Conservation (phyloP, 2,329 filamentous ascomycete genomes). For the Davidsoniella neocaledoniae region DNA sequence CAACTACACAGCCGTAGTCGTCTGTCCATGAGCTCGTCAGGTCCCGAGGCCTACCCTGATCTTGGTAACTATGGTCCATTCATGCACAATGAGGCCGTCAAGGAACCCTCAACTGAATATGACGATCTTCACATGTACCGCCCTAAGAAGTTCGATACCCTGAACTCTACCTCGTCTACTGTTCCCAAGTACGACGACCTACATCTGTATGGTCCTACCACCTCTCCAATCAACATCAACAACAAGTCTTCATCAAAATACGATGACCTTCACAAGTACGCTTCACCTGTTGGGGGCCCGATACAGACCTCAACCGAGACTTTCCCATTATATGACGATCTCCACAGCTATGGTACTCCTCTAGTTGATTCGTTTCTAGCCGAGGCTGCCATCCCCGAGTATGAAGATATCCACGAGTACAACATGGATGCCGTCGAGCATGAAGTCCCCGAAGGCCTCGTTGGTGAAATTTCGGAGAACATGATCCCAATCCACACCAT, state of each 20-base stretch:
- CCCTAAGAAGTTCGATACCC: conserved; percentile 19
- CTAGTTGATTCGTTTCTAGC: conserved; percentile 24
- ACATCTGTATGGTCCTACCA: conserved; percentile 19
- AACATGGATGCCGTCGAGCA: conserved; percentile 18
- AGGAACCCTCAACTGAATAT: conserved; percentile 15
- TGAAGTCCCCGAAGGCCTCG: background rate
- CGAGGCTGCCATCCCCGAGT: conserved; percentile 17
- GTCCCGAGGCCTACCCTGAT: conserved; percentile 2
- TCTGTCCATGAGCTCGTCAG: background rate
- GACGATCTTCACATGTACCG: conserved; percentile 23
- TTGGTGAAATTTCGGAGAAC: conserved; percentile 11
- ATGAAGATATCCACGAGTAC: conserved; percentile 26
- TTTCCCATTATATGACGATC: conserved; percentile 24
- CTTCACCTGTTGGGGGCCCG: conserved; percentile 18
- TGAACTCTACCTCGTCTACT: conserved; percentile 14
- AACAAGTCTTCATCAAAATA: conserved; percentile 20
- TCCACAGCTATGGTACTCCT: conserved; percentile 23
- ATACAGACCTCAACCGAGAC: conserved; percentile 18
- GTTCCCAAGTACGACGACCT: conserved; percentile 22
- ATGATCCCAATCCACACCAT: conserved; percentile 24
- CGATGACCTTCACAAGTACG: conserved; percentile 23
- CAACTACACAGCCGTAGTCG: conserved; percentile 2
- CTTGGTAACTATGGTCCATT: conserved; percentile 19
- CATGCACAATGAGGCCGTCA: conserved; percentile 10
- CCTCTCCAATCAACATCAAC: conserved; percentile 18